Base-by-base conservation (phyloP, 306 rosid genomes). In the Trichosanthes cucumerina region DNA sequence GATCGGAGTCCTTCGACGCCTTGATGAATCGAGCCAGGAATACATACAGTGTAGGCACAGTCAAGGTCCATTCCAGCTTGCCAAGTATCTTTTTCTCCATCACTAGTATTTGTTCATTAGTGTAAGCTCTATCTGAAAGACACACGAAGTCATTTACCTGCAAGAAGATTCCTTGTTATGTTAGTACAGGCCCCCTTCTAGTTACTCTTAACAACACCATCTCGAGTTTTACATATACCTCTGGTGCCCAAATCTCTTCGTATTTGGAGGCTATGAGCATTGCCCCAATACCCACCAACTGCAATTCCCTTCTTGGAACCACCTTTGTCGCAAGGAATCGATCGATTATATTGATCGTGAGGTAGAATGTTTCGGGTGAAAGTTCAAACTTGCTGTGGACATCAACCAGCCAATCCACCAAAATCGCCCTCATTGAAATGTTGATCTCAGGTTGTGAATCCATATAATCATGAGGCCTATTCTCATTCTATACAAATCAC, bases 211-310 rank as follows among this genome's bases (percentile, higher is more conserved):
- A 36, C 4, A 3, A 34, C 36, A 2, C 36, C 39, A 3, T 36
- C 6, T 36, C 6, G 6, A 5, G 39, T 36, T 36, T 36, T 36
- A 36, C 39, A 36, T 36, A 34, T 34, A 89, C 96, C 93, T 89
- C 90, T 1, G 98, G 97, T 63, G 98, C 93, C 97, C 98, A 93
- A 65, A 93, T 93, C 85, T 93, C 97, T 84, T 93, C 98, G 81
- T 93, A 93, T 83, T 93, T 93, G 12, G 98, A 83, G 81, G 98
- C 98, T 79, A 89, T 82, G 2, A 93, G 86, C 98, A 91, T 91
- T 18, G 98, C 91, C 79, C 97, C 88, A 73, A 93, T 69, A 19
- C 98, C 98, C 54, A 90, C 90, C 83, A 93, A 78, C 74, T 93
- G 98, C 75, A 93, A 80, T 75, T 91, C 98, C 78, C 78, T 83